Conservation (phyloP, 23 red algal species). For the Chondrus crispus region DNA sequence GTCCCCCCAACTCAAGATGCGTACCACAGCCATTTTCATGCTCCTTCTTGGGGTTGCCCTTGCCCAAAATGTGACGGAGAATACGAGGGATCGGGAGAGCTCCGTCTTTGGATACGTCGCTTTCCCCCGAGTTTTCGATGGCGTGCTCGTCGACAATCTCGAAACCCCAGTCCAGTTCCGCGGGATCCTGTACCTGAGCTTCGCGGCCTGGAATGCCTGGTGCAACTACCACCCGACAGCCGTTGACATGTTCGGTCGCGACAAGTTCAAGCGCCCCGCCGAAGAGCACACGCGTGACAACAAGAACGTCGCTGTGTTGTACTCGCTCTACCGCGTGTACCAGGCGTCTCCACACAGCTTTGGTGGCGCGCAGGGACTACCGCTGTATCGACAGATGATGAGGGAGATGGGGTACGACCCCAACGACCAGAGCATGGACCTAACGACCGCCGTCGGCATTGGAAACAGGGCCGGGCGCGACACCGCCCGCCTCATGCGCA, state of each 20-base stretch:
- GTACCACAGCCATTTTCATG: no score
- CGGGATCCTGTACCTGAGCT: neutral
- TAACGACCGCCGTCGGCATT: neutral
- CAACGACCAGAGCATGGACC: neutral
- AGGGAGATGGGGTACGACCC: no score
- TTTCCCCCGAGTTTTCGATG: neutral
- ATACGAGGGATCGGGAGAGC: neutral
- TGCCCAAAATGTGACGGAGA: neutral
- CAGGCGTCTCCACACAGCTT: neutral
- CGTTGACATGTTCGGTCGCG: neutral
- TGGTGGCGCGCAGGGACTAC: no score
- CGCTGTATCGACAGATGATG: no score
- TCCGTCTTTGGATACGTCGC: neutral
- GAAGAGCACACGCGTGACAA: neutral
- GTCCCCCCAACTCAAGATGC: no score
- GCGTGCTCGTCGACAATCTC: neutral
- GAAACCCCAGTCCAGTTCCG: neutral
- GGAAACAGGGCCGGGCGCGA: neutral
- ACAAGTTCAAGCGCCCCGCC: neutral
- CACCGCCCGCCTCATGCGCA: constrained; percentile 1
- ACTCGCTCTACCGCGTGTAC: neutral
- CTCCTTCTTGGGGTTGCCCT: no score
- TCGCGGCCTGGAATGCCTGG: constrained; percentile 3
- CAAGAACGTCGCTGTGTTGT: neutral
- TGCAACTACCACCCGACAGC: constrained; percentile 8